Base-by-base conservation (phyloP, 2,329 filamentous ascomycete genomes). In the Pleomassaria siparia region DNA sequence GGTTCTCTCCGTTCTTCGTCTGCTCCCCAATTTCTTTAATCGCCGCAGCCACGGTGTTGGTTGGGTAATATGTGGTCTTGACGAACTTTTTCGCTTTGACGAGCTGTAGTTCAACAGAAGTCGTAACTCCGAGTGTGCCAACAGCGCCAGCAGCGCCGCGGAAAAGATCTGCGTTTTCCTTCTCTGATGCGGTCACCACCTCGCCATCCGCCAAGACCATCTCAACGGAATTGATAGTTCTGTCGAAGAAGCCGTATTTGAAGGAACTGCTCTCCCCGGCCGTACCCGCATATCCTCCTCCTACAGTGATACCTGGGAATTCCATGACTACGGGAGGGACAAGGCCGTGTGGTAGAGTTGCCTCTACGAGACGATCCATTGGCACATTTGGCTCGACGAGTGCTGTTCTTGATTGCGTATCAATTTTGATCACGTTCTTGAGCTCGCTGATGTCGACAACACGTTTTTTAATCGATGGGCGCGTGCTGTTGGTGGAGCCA, bases 401-500 rank as follows among this genome's bases (percentile, higher is more conserved):
- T 5, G 80, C 86, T 3, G 79, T 85, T 53, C 76, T 78, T 5
- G 64, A 65, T 1, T 70, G 58, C 0, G 58, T 66, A 60, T 89
- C 79, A 39, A 91, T 72, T 8, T 74, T 69, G 9, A 91, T 72
- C 13, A 91, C 80, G 65, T 81, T 77, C 54, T 75, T 78, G 9
- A 91, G 78, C 3, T 65, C 62, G 67, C 83, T 86, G 29, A 85
- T 89, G 66, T 89, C 85, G 46, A 91, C 76, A 9, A 83, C 76
- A 35, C 50, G 63, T 28, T 65, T 64, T 41, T 71, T 66, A 7
- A 67, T 56, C 8, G 68, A 66, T 26, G 79, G 78, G 7, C 88
- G 83, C 29, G 88, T 91, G 69, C 83, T 88, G 72, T 89, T 90
- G 21, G 87, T 90, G 0, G 85, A 84, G 51, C 88, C 88, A 70